phyloP scores from a whole-genome alignment of 345 rosid species.

The Capsella bursapastoris region DNA sequence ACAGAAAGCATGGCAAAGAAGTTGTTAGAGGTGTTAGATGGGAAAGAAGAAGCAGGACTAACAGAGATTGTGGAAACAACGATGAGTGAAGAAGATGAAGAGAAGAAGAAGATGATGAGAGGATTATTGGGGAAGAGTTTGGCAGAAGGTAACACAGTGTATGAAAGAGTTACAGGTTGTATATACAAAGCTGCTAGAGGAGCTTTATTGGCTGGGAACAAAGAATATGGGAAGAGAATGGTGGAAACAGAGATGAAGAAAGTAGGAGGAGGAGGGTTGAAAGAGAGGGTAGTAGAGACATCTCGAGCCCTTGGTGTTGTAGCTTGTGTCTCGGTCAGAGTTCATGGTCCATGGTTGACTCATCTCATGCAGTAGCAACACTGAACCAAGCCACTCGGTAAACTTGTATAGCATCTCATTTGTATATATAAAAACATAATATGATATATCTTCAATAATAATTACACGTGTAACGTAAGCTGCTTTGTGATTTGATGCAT shows the following conservation, averaged over 20 bases:
- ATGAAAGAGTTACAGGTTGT: constrained; percentile 67
- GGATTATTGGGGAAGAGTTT: constrained; percentile 75
- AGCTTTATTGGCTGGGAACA: constrained; percentile 66
- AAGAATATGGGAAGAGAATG: constrained; percentile 56
- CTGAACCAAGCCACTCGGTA: constrained; percentile 24
- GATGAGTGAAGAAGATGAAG: constrained; percentile 47
- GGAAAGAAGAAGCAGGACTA: constrained; percentile 55
- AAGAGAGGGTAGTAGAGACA: constrained; percentile 62
- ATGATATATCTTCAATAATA: constrained; percentile 1
- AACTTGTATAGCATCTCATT: constrained; percentile 31
- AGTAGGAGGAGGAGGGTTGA: constrained; percentile 51
- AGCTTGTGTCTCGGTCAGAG: constrained; percentile 62
- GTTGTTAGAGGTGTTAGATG: constrained; percentile 59
- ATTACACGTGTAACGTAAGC: constrained; percentile 36
- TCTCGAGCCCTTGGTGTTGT: constrained; percentile 64
- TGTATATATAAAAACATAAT: constrained; percentile 10
- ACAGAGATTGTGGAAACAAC: constrained; percentile 61
- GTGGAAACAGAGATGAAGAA: constrained; percentile 58
- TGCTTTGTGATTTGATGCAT: constrained; percentile 42
- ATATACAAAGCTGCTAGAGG: constrained; percentile 73
- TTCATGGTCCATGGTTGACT: constrained; percentile 76
- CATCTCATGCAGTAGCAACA: constrained; percentile 45
- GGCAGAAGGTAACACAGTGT: constrained; percentile 78
- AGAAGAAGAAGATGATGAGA: constrained; percentile 64
- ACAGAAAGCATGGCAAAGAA: constrained; percentile 59